A percentile compares a stretch with the other conserved stretches of the same genome.
Evolutionary conservation across 441 rosid genomes (phyloP).

Genomic region (Hypseocharis bilobata): DNA sequence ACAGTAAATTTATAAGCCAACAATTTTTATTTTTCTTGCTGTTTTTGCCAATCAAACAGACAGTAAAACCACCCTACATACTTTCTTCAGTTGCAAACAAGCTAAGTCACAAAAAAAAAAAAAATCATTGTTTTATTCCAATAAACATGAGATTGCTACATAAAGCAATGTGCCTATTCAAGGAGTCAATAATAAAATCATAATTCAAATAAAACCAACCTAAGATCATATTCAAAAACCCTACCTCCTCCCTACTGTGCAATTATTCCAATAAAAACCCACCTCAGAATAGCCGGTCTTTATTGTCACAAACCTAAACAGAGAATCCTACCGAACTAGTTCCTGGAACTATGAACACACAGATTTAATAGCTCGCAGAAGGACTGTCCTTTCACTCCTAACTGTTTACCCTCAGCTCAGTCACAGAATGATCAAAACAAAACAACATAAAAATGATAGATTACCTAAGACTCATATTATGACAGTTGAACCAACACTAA

Average conservation of each 20-base stretch:
- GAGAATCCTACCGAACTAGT: not conserved
- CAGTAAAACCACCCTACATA: slow-evolving; percentile 16
- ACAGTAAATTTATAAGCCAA: slow-evolving; percentile 22
- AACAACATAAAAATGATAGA: slow-evolving; percentile 22
- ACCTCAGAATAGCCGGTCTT: not conserved
- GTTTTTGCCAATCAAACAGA: slow-evolving; percentile 21
- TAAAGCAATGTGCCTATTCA: not conserved
- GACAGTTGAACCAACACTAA: slow-evolving; percentile 33
- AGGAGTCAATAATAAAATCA: not conserved
- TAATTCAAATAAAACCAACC: not conserved
- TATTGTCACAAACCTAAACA: not conserved
- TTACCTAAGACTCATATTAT: slow-evolving; percentile 23
- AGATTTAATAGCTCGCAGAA: not conserved
- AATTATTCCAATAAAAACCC: not conserved
- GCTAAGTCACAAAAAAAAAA: not conserved
- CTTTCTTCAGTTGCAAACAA: slow-evolving; percentile 12
- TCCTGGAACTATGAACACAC: not conserved
- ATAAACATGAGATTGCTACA: not conserved
- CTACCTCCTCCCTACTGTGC: not conserved
- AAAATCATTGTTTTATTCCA: not conserved
- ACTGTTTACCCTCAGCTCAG: too few relatives aligned
- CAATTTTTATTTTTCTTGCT: slow-evolving; percentile 21
- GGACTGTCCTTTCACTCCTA: too few relatives aligned
- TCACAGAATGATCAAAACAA: too few relatives aligned
- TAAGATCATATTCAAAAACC: not conserved